Evolutionary conservation across 2,329 filamentous ascomycete species (phyloP).

Genomic region (Diaporthe citrichinensis): DNA sequence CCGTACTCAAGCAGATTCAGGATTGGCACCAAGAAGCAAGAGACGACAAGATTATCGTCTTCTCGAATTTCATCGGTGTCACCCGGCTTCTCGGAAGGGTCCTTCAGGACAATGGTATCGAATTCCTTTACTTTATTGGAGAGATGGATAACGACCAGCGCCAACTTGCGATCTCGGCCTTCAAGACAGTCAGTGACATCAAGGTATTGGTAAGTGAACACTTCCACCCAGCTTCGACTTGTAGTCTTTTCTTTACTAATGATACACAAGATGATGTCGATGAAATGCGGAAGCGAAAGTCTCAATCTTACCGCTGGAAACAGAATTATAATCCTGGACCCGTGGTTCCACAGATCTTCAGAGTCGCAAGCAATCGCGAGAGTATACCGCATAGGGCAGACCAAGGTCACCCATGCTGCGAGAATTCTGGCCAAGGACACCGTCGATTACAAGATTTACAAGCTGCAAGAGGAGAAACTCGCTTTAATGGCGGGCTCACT

Average conservation of each 20-base stretch:
- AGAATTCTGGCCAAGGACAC: conserved; percentile 68
- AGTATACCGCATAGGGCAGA: conserved; percentile 76
- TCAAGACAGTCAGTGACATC: neutral
- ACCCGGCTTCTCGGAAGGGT: conserved; percentile 54
- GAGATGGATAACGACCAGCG: conserved; percentile 39
- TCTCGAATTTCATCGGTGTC: conserved; percentile 52
- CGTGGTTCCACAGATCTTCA: conserved; percentile 72
- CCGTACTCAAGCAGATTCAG: neutral
- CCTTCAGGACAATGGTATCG: conserved; percentile 48
- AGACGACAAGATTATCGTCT: conserved; percentile 48
- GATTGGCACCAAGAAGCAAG: neutral
- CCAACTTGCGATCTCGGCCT: neutral
- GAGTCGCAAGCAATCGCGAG: conserved; percentile 76
- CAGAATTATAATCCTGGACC: conserved; percentile 67
- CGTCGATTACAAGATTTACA: conserved; percentile 61
- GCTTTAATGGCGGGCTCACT: neutral
- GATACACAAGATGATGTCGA: conserved; percentile 32
- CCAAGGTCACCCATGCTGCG: conserved; percentile 69
- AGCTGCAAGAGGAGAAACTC: conserved; percentile 11
- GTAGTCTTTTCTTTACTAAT: neutral
- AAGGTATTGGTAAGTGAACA: conserved; percentile 14
- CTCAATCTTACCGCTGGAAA: conserved; percentile 62
- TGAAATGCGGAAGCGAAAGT: conserved; percentile 54
- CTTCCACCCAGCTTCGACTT: neutral
- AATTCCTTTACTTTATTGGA: conserved; percentile 57